Percentiles rank a stretch among this genome's conserved stretches.
Evolutionary conservation across 2,329 filamentous ascomycete genomes (phyloP).

Genomic region (Xylaria sp.): DNA sequence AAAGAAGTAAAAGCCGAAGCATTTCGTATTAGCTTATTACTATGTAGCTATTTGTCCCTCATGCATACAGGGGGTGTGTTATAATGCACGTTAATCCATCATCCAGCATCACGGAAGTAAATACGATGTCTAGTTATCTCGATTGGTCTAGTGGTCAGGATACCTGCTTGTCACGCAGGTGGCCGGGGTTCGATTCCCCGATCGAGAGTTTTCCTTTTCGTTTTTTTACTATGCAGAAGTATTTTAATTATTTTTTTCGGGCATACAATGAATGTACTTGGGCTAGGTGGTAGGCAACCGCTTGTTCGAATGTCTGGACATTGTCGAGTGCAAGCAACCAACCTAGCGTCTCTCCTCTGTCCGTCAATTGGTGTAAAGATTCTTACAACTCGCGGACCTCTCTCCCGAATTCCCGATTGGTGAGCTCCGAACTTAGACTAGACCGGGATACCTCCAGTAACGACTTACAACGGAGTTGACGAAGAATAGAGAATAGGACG

Average conservation of each 20-base stretch:
- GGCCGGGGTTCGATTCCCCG: constrained; percentile 50
- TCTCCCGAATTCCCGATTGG: constrained; percentile 21
- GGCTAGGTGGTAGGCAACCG: too few species aligned
- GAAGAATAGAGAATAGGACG: not conserved
- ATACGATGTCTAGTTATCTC: constrained; percentile 4
- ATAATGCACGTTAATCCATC: too few species aligned
- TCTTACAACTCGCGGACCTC: constrained; percentile 16
- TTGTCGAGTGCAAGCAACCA: not conserved
- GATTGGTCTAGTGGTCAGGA: constrained; percentile 33
- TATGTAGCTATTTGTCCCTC: too few species aligned
- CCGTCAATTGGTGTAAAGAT: constrained; percentile 28
- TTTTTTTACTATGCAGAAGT: not conserved
- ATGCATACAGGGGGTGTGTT: too few species aligned
- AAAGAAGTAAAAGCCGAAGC: too few species aligned
- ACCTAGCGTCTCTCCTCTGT: not conserved
- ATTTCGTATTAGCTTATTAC: too few species aligned
- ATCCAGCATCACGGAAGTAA: too few species aligned
- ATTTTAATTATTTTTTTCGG: not conserved
- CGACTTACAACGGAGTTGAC: not conserved
- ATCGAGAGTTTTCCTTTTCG: constrained; percentile 38
- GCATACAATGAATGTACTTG: too few species aligned
- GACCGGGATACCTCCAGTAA: not conserved
- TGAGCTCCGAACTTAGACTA: constrained; percentile 6
- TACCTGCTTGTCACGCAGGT: constrained; percentile 44
- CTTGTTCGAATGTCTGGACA: not conserved